These are phyloP conservation scores for Zygosaccharomyces pseudobailii DNA, from an alignment of 1,139 yeast species.

Conservation along the genomic window DNA sequence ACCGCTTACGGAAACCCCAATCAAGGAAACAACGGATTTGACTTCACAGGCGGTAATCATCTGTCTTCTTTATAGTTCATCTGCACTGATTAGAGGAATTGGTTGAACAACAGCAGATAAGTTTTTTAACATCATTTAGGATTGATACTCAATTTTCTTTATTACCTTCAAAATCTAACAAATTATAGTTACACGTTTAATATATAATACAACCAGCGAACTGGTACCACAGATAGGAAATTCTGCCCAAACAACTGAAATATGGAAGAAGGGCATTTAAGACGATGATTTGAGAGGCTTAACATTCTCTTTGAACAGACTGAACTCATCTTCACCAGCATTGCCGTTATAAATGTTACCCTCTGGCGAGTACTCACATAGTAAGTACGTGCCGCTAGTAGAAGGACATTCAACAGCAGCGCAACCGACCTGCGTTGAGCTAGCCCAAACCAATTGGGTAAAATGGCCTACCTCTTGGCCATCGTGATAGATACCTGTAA, in stretches of 20 bases:
- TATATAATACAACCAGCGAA: constrained; percentile 1
- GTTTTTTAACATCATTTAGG: no score
- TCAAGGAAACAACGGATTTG: neutral
- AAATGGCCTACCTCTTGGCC: constrained; percentile 48
- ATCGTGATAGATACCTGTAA: constrained; percentile 37
- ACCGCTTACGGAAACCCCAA: constrained; percentile 1
- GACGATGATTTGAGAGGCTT: constrained; percentile 22
- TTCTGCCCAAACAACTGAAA: neutral
- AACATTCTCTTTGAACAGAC: constrained; percentile 51
- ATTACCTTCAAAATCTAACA: neutral
- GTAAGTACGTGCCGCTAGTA: constrained; percentile 47
- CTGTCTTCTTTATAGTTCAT: neutral
- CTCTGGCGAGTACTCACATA: constrained; percentile 60
- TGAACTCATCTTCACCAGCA: constrained; percentile 29
- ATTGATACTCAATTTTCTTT: neutral
- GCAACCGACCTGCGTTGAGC: constrained; percentile 55
- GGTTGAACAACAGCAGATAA: no score
- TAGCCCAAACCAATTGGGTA: constrained; percentile 67
- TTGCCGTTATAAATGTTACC: constrained; percentile 51
- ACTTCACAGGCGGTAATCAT: constrained; percentile 2
- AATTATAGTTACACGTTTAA: constrained; percentile 1
- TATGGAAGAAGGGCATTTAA: neutral
- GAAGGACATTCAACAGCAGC: constrained; percentile 52
- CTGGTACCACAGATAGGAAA: neutral
- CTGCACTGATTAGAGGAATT: neutral